phyloP scores from a whole-genome alignment of 768 basidiomycete species.

The Russula virescens region DNA sequence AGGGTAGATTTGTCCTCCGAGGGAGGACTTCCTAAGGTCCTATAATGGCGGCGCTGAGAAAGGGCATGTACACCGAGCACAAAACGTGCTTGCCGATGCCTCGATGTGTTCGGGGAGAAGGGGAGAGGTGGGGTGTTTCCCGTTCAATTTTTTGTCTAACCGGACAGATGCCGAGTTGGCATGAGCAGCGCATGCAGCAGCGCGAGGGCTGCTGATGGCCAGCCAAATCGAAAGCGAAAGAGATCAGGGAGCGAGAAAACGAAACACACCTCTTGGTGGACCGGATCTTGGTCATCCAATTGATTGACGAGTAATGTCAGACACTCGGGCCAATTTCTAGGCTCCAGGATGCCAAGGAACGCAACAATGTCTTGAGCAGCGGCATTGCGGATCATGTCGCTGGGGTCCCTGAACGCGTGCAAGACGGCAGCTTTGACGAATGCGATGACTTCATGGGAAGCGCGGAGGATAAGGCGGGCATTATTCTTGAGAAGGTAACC shows the following conservation, averaged over 20 bases:
- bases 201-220: neutral
- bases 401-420: conserved; percentile 72
- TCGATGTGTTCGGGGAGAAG: neutral
- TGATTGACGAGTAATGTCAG: conserved; percentile 76
- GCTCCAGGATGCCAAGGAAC: conserved; percentile 82
- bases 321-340: conserved; percentile 94
- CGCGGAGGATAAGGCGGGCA: conserved; percentile 66
- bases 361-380: conserved; percentile 90
- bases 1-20: neutral
- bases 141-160: neutral
- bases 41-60: neutral
- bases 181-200: neutral
- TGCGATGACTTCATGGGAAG: conserved; percentile 57
- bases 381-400: conserved; percentile 88
- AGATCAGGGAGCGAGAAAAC: neutral
- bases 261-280: conserved; percentile 75
- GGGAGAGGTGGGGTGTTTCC: neutral
- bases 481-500: conserved; percentile 98
- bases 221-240: neutral
- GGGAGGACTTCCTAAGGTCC: neutral
- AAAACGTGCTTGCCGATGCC: neutral
- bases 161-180: neutral
- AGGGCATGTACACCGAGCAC: neutral
- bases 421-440: conserved; percentile 75
- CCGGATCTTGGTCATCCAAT: conserved; percentile 67